Evolutionary conservation across 225 moss, liverwort and hornwort species (phyloP).

Genomic region (Asterella californica): DNA sequence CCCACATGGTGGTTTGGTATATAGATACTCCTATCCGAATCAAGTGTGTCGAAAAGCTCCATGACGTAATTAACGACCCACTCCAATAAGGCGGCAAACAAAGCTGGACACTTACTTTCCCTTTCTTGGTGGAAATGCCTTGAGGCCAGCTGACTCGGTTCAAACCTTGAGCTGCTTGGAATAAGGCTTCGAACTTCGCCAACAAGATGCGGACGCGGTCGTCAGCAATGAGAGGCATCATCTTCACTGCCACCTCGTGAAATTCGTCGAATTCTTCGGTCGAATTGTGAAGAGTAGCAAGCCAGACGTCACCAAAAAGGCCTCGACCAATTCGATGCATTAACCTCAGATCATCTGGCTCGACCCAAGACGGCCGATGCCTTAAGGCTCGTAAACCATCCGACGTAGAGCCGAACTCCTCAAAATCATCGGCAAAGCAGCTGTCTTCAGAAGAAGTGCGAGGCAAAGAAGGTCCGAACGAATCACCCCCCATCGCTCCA

Average conservation of each 20-base stretch:
- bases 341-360: slow-evolving; percentile 71
- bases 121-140: slow-evolving; percentile 80
- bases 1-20: too few relatives aligned
- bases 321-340: slow-evolving; percentile 92
- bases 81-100: background rate
- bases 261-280: slow-evolving; percentile 94
- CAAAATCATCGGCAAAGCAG: slow-evolving; percentile 33
- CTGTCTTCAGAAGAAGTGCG: slow-evolving; percentile 25
- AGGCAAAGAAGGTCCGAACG: slow-evolving; percentile 29
- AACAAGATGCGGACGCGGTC: slow-evolving; percentile 59
- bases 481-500: slow-evolving; percentile 45
- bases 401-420: slow-evolving; percentile 30
- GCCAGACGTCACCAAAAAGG: slow-evolving; percentile 86
- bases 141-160: slow-evolving; percentile 89
- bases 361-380: slow-evolving; percentile 58
- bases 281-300: slow-evolving; percentile 89
- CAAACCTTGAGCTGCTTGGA: slow-evolving; percentile 59
- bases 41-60: too few relatives aligned
- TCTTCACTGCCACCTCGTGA: slow-evolving; percentile 96
- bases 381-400: slow-evolving; percentile 4
- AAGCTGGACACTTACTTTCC: slow-evolving; percentile 60
- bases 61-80: background rate
- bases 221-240: slow-evolving; percentile 76
- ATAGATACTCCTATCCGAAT: too few relatives aligned
- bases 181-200: slow-evolving; percentile 64